Evolutionary conservation across 257 asterid species (phyloP).

Genomic region (Solanum raphanifolium): DNA sequence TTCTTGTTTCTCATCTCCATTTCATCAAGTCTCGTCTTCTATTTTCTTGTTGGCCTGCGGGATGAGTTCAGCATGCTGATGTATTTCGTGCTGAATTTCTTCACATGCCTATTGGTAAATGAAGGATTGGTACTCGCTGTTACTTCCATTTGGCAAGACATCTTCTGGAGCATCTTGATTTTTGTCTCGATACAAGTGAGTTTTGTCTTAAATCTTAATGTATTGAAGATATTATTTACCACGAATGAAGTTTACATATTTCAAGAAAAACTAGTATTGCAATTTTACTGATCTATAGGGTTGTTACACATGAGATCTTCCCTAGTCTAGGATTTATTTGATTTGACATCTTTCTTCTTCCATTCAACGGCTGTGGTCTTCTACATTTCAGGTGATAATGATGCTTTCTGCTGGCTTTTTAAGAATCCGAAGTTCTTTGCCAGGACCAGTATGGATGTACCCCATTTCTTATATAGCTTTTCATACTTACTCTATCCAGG

Average conservation of each 20-base stretch:
- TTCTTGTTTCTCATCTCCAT: conserved; percentile 88
- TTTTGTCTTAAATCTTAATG: not conserved
- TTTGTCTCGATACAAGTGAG: conserved; percentile 75
- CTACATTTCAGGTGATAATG: conserved; percentile 58
- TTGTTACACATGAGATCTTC: not conserved
- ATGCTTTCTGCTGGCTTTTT: conserved; percentile 95
- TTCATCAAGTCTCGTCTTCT: conserved; percentile 82
- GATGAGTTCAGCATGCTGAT: conserved; percentile 77
- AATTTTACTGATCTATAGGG: not conserved
- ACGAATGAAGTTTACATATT: not conserved
- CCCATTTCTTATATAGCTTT: conserved; percentile 80
- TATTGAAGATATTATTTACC: not conserved
- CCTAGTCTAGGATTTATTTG: not conserved
- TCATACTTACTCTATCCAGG: conserved; percentile 93
- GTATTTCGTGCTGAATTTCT: conserved; percentile 76
- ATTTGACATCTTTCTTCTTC: not conserved
- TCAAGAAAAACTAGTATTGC: not conserved
- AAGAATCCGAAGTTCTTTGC: conserved; percentile 76
- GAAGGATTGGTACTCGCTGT: conserved; percentile 77
- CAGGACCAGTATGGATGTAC: conserved; percentile 80
- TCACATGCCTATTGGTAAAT: conserved; percentile 74
- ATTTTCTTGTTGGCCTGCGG: conserved; percentile 79
- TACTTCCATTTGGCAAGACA: conserved; percentile 55
- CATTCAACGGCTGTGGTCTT: not conserved
- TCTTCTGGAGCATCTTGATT: conserved; percentile 61